These are phyloP conservation scores for Gossypium turneri DNA, from an alignment of 345 rosid genomes.

Conservation along the genomic window DNA sequence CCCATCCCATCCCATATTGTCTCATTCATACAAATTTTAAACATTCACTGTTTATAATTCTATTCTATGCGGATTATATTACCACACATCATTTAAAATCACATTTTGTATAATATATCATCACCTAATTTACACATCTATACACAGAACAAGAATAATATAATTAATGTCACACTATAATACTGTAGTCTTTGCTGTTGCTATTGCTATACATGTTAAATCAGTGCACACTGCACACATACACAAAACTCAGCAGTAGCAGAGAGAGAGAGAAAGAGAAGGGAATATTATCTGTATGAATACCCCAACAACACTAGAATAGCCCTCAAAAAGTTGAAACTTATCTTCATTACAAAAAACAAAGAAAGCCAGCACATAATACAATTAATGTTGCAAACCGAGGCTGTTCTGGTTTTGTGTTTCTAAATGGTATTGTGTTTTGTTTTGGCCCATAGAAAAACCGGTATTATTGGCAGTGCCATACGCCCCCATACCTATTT, in stretches of 20 bases:
- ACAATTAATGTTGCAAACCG: slow-evolving; percentile 7
- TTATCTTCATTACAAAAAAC: neutral
- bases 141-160: no score
- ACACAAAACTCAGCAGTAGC: neutral
- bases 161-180: no score
- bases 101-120: no score
- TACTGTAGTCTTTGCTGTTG: no score
- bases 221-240: neutral
- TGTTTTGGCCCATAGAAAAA: slow-evolving; percentile 23
- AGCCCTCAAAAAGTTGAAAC: neutral
- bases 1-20: slow-evolving; percentile 15
- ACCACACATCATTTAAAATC: no score
- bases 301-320: neutral
- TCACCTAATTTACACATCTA: neutral
- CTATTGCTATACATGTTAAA: neutral
- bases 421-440: slow-evolving; percentile 20
- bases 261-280: neutral
- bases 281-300: no score
- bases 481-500: neutral
- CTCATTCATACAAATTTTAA: neutral
- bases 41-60: no score
- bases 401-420: slow-evolving; percentile 27
- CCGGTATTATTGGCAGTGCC: neutral
- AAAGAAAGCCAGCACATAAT: neutral
- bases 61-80: no score